A percentile compares a stretch with the other conserved stretches of the same genome.
phyloP scores from a whole-genome alignment of 106 monocot genomes.

The Phalaenopsis aphrodite region DNA sequence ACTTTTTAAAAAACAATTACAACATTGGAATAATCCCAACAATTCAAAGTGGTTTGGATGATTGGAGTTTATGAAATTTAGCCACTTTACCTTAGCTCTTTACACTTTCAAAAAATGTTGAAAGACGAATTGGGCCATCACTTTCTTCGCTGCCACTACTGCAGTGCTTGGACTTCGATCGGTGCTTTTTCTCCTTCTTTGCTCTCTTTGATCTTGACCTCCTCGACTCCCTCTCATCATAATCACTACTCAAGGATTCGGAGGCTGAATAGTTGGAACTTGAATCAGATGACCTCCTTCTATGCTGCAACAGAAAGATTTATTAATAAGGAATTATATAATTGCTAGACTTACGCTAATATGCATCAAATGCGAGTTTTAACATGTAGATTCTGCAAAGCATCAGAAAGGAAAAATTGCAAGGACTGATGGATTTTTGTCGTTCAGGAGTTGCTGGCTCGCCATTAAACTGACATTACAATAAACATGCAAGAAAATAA shows the following conservation, averaged over 20 bases:
- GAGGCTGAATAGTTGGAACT: constrained; percentile 59
- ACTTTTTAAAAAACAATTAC: too few species aligned
- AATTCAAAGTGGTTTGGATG: not conserved
- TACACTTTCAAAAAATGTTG: constrained; percentile 53
- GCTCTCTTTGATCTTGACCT: constrained; percentile 51
- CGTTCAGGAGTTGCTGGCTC: not conserved
- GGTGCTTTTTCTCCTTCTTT: constrained; percentile 58
- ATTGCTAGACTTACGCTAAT: not conserved
- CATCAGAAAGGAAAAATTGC: not conserved
- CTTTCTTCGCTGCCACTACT: constrained; percentile 26
- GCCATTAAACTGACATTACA: not conserved
- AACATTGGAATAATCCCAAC: too few species aligned
- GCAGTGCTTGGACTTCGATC: constrained; percentile 38
- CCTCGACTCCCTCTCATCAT: constrained; percentile 42
- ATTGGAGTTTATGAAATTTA: not conserved
- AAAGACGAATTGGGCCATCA: constrained; percentile 53
- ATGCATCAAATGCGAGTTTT: not conserved
- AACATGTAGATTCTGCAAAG: not conserved
- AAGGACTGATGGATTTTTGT: not conserved
- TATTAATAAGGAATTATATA: not conserved
- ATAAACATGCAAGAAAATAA: not conserved
- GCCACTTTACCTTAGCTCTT: constrained; percentile 27
- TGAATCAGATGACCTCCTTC: constrained; percentile 42
- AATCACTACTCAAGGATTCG: constrained; percentile 44
- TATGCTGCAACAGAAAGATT: constrained; percentile 30